Conservation (phyloP, 345 rosid genomes). For the Murraya koenigii region DNA sequence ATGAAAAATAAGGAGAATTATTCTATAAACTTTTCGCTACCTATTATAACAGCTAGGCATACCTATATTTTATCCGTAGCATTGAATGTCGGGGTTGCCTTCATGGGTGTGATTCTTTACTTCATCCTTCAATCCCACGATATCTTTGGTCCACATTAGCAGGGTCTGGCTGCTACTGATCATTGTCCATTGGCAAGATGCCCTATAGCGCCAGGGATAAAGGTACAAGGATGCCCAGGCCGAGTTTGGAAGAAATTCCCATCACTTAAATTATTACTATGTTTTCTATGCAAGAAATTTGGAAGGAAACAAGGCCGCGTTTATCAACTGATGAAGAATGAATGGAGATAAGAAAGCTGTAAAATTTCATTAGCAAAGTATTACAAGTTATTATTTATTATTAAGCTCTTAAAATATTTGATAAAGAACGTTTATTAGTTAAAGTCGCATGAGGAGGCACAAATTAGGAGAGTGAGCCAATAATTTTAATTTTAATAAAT, state of each 20-base stretch:
- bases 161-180: slow-evolving; percentile 44
- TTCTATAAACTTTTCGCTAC: no score
- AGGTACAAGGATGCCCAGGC: slow-evolving; percentile 39
- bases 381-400: neutral
- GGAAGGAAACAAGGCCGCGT: no score
- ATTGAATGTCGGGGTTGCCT: slow-evolving; percentile 53
- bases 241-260: neutral
- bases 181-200: slow-evolving; percentile 45
- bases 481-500: neutral
- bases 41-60: no score
- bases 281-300: no score
- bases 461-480: neutral
- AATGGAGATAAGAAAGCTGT: neutral
- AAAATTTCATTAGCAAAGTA: neutral
- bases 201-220: slow-evolving; percentile 40
- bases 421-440: neutral
- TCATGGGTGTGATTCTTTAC: slow-evolving; percentile 37
- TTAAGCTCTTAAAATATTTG: neutral
- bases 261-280: neutral
- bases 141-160: slow-evolving; percentile 38
- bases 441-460: neutral
- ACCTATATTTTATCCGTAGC: slow-evolving; percentile 48
- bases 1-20: no score
- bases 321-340: neutral
- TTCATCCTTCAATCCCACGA: slow-evolving; percentile 33